Percentiles rank a stretch among this genome's conserved stretches.
phyloP scores from a whole-genome alignment of 208 protist genomes.

The Endotrypanum monterogeii region DNA sequence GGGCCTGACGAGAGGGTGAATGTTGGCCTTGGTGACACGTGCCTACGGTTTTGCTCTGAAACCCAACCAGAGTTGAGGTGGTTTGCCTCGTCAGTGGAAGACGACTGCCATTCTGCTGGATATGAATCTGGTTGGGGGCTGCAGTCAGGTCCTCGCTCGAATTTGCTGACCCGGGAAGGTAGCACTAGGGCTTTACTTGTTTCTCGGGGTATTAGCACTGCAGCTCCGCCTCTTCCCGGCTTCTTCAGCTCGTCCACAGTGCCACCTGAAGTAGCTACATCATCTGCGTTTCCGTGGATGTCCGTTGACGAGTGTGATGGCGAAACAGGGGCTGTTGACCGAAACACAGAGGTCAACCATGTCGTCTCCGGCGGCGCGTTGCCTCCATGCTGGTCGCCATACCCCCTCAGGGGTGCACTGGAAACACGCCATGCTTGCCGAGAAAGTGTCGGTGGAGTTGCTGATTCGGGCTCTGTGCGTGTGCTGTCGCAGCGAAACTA shows the following conservation, averaged over 20 bases:
- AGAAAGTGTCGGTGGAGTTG: not conserved
- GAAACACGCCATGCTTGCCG: not conserved
- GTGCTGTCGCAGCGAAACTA: not conserved
- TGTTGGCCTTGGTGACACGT: not conserved
- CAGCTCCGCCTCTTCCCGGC: not conserved
- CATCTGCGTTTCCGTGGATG: conserved; percentile 3
- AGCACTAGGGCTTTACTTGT: not conserved
- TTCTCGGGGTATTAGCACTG: not conserved
- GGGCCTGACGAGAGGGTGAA: not conserved
- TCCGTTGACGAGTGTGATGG: not conserved
- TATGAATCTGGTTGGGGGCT: not conserved
- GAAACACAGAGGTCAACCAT: not conserved
- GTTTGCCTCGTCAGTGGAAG: not conserved
- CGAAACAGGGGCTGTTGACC: not conserved
- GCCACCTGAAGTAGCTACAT: not conserved
- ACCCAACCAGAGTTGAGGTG: not conserved
- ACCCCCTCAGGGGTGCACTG: not conserved
- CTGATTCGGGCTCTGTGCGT: not conserved
- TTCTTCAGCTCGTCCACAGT: not conserved
- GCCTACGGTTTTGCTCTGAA: not conserved
- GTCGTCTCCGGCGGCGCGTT: not conserved
- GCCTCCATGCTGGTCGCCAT: not conserved
- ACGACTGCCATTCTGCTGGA: not conserved
- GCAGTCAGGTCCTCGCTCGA: not conserved
- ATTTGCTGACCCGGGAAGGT: not conserved